phyloP scores from a whole-genome alignment of 2,329 filamentous ascomycete genomes.

The Ceratocystiopsis brevicomis region DNA sequence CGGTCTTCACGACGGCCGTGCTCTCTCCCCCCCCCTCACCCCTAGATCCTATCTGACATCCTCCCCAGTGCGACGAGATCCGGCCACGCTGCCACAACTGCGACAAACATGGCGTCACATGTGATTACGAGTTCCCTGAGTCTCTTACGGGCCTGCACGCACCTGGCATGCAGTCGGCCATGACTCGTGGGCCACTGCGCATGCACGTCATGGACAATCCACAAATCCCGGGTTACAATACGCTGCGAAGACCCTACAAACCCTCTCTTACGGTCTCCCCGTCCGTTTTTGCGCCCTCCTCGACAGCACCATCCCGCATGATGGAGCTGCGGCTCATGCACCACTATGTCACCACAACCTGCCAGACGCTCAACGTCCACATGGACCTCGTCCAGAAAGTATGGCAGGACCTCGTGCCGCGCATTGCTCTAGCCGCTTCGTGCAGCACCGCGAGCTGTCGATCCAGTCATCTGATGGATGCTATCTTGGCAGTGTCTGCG shows the following conservation, averaged over 20 bases:
- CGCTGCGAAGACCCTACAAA: not conserved
- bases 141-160: too few species aligned
- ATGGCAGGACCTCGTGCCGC: conserved; percentile 41
- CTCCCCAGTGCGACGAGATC: conserved; percentile 40
- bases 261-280: not conserved
- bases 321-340: conserved; percentile 46
- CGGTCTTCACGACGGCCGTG: not conserved
- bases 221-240: too few species aligned
- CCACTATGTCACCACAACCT: conserved; percentile 42
- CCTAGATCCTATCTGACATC: not conserved
- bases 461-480: conserved; percentile 40
- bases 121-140: conserved; percentile 39
- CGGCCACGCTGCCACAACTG: conserved; percentile 49
- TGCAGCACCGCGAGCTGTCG: conserved; percentile 3
- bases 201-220: too few species aligned
- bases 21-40: not conserved
- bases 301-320: conserved; percentile 23
- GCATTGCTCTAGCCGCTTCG: conserved; percentile 36
- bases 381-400: conserved; percentile 32
- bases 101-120: conserved; percentile 44
- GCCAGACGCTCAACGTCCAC: conserved; percentile 37
- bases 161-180: too few species aligned
- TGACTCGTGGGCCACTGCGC: too few species aligned
- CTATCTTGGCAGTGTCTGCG: conserved; percentile 43
- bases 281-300: conserved; percentile 15